Conservation (phyloP, 345 rosid genomes). For the Citrus sp. region DNA sequence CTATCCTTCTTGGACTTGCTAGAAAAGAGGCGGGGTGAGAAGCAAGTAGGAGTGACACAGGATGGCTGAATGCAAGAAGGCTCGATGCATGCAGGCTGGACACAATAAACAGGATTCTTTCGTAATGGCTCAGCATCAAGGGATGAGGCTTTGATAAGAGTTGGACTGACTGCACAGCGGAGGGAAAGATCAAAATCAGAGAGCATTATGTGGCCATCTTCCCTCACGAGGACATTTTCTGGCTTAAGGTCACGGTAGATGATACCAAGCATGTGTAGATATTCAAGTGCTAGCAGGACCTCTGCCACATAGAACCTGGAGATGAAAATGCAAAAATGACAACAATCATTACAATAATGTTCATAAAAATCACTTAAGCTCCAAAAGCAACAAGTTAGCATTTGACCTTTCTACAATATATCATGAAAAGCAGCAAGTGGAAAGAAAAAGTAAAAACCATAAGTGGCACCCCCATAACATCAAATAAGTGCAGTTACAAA, state of each 20-base stretch:
- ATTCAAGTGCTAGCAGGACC: slow-evolving; percentile 64
- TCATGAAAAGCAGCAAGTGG: neutral
- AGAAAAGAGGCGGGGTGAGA: slow-evolving; percentile 79
- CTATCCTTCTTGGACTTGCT: slow-evolving; percentile 78
- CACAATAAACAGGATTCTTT: slow-evolving; percentile 67
- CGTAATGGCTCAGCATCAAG: slow-evolving; percentile 62
- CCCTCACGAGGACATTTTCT: slow-evolving; percentile 71
- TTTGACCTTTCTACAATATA: neutral
- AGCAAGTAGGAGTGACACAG: slow-evolving; percentile 81
- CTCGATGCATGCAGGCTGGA: slow-evolving; percentile 79
- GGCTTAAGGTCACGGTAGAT: slow-evolving; percentile 82
- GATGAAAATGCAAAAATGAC: slow-evolving; percentile 4
- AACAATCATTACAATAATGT: neutral
- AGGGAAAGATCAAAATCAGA: slow-evolving; percentile 84
- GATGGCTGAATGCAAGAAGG: slow-evolving; percentile 89
- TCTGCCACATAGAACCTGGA: slow-evolving; percentile 76
- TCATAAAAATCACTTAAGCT: neutral
- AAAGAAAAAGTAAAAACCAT: neutral
- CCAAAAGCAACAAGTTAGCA: neutral
- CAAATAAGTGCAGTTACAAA: neutral
- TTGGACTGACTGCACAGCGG: slow-evolving; percentile 79
- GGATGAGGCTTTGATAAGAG: slow-evolving; percentile 61
- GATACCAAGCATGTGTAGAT: slow-evolving; percentile 77
- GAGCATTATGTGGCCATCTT: slow-evolving; percentile 81
- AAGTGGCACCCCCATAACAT: neutral